Base-by-base conservation (phyloP, 2,329 filamentous ascomycete species). In the Bipolaris gigantea region DNA sequence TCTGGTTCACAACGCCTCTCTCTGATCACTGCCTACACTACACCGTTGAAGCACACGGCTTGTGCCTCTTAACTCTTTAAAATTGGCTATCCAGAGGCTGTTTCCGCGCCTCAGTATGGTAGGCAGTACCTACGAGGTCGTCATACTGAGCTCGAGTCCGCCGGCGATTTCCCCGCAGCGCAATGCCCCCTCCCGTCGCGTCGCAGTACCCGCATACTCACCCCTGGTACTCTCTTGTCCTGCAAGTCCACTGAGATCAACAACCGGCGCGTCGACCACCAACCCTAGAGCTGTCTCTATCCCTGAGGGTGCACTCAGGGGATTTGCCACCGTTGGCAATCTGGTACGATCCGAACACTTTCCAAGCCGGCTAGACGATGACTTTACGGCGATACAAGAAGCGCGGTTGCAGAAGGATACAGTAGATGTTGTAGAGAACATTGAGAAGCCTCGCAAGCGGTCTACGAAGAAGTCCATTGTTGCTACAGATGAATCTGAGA, bases 321-420 rank as follows among this genome's bases (percentile, higher is more conserved):
- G 71, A 19, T 74, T 73, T 48, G 69, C 69, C 63, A 73, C 70
- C 50, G 70, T 71, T 6, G 59, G 60, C 47, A 71, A 65, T 48
- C 54, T 75, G 15, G 48, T 73, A n/a, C 64, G 61, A 50, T 68
- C 67, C 2, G 62, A 66, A 35, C 65, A 68, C 43, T 65, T 71
- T 38, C 60, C 53, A 32, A 57, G 66, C 11, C 59, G 60, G 8
- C 27, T 55, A 1, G 57, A 65, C 38, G 58, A 63, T 5, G 49
- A 62, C 5, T 4, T 39, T 21, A 41, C 36, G n/a, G 51, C 50
- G 9, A 19, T 38, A 52, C 51, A 53, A 11, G 27, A 49, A 13
- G 52, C 44, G n/a, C 53, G 56, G 23, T 50, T 50, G 34, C 49
- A 42, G 9, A 48, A 19, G 21, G 38, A 33, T 4, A 55, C 46